A percentile compares a stretch with the other conserved stretches of the same genome.
These are phyloP conservation scores for Didymella arachidicola DNA, from an alignment of 2,329 filamentous ascomycete species.

Conservation along the genomic window DNA sequence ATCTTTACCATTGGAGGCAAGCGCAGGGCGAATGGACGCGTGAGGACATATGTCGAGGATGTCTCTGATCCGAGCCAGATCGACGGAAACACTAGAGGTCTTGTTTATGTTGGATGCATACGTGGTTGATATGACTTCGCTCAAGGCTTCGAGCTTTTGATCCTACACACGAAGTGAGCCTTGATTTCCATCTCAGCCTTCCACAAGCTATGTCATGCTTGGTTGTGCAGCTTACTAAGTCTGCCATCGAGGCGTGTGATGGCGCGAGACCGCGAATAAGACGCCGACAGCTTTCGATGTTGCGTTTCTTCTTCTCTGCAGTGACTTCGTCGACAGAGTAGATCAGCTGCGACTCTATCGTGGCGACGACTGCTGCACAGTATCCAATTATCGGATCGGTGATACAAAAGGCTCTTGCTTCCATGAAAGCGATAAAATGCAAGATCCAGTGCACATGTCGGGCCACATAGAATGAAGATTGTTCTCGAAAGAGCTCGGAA, in stretches of 20 bases:
- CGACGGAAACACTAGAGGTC: background rate
- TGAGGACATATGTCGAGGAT: constrained; percentile 7
- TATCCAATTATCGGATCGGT: constrained; percentile 5
- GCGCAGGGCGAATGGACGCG: background rate
- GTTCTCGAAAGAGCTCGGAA: constrained; percentile 8
- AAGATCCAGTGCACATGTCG: constrained; percentile 11
- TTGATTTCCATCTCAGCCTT: background rate
- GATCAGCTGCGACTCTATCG: constrained; percentile 7
- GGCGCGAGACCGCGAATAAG: constrained; percentile 2
- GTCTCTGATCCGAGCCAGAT: constrained; percentile 5
- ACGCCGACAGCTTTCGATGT: constrained; percentile 9
- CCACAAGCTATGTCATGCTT: background rate
- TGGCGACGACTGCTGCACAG: constrained; percentile 9
- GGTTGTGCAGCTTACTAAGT: background rate
- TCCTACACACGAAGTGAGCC: background rate
- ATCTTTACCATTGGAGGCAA: background rate
- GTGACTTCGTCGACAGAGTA: constrained; percentile 6
- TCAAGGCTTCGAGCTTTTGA: background rate
- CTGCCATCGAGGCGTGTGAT: background rate
- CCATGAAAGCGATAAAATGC: constrained; percentile 8
- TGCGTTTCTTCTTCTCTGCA: constrained; percentile 8
- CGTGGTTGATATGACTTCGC: background rate
- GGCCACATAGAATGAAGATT: constrained; percentile 11
- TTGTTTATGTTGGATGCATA: constrained; percentile 4
- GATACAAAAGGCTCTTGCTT: constrained; percentile 3